Percentiles rank a stretch among this genome's conserved stretches.
Conservation (phyloP, 371 early-diverging fungal genomes). For the Amoeboaphelidium occidentale region DNA sequence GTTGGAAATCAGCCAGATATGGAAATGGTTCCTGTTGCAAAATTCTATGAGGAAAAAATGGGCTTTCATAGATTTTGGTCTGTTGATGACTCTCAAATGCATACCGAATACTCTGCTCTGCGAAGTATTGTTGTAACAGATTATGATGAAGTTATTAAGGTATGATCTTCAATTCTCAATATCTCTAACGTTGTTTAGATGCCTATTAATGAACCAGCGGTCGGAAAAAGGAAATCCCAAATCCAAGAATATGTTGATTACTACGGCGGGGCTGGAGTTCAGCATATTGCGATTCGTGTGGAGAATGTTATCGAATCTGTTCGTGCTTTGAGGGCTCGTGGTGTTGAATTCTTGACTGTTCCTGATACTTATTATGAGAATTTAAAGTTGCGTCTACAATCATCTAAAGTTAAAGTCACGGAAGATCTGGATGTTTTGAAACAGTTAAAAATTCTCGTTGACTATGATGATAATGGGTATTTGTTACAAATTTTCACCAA, state of each 20-base stretch:
- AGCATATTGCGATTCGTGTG: conserved; percentile 85
- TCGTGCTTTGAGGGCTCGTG: conserved; percentile 46
- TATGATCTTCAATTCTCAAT: too few relatives aligned
- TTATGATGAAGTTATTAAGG: conserved; percentile 50
- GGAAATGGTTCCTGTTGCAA: conserved; percentile 63
- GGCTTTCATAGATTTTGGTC: conserved; percentile 96
- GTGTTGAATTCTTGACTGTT: conserved; percentile 66
- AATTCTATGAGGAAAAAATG: conserved; percentile 49
- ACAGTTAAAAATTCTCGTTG: conserved; percentile 66
- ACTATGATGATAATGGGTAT: conserved; percentile 89
- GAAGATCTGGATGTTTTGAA: conserved; percentile 61
- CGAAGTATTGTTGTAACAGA: conserved; percentile 91
- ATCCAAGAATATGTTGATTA: conserved; percentile 92
- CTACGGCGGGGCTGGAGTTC: conserved; percentile 60
- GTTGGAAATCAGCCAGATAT: conserved; percentile 85
- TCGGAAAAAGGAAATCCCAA: conserved; percentile 76
- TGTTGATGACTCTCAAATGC: conserved; percentile 86
- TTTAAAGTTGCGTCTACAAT: conserved; percentile 35
- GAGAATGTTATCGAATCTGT: conserved; percentile 62
- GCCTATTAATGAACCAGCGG: conserved; percentile 94
- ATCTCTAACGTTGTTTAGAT: too few relatives aligned
- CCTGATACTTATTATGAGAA: conserved; percentile 77
- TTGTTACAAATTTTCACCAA: conserved; percentile 67
- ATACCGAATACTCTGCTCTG: conserved; percentile 79
- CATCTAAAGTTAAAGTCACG: conserved; percentile 31